A percentile compares a stretch with the other conserved stretches of the same genome.
Conservation (phyloP, 352 stramenopile genomes). For the Phytophthora agathidicida region DNA sequence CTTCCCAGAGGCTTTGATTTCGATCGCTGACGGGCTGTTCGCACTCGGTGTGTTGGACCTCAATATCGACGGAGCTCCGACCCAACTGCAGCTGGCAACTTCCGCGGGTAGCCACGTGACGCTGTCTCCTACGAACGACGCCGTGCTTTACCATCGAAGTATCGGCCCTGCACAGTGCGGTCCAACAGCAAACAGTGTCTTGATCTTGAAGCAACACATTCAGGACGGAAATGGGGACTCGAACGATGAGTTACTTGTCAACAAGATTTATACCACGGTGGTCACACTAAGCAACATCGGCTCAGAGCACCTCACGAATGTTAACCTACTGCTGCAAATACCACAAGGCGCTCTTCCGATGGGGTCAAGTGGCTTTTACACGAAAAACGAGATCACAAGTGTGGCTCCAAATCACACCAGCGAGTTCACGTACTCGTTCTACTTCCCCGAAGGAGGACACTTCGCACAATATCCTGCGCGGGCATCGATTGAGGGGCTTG, state of each 20-base stretch:
- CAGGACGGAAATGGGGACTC: conserved; percentile 30
- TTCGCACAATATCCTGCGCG: conserved; percentile 65
- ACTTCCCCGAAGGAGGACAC: conserved; percentile 53
- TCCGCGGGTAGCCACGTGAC: conserved; percentile 14
- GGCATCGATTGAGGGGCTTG: conserved; percentile 37
- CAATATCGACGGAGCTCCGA: conserved; percentile 17
- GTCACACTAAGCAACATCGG: conserved; percentile 70
- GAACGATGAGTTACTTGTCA: conserved; percentile 49
- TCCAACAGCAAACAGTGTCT: conserved; percentile 34
- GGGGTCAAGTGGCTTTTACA: conserved; percentile 46
- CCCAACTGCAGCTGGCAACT: conserved; percentile 23
- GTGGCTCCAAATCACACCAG: conserved; percentile 48
- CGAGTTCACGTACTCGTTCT: conserved; percentile 56
- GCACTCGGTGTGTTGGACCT: conserved; percentile 63
- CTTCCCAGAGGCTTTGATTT: conserved; percentile 53
- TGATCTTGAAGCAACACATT: conserved; percentile 63
- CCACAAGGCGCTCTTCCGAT: conserved; percentile 61
- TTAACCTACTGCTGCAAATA: conserved; percentile 74
- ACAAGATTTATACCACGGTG: conserved; percentile 53
- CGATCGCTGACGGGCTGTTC: conserved; percentile 58
- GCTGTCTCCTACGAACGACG: conserved; percentile 19
- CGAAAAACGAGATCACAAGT: conserved; percentile 45
- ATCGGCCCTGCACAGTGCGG: conserved; percentile 32
- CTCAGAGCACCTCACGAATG: conserved; percentile 22
- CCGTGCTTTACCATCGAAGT: conserved; percentile 63